Evolutionary conservation across 1,139 yeast genomes (phyloP).

Genomic region (Yamadazyma sp.): DNA sequence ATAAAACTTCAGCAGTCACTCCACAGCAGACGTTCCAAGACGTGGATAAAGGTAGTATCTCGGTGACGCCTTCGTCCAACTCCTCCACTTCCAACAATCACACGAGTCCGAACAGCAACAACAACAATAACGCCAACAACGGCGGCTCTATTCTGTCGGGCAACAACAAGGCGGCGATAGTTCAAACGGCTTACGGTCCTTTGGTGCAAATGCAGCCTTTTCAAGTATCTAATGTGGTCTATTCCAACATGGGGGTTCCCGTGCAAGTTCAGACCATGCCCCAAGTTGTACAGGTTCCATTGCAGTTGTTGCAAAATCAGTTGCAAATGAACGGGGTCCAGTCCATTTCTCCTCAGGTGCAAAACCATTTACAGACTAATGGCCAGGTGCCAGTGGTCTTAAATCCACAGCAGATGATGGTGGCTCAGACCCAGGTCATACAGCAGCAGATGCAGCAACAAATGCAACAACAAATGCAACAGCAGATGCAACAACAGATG

Average conservation of each 20-base stretch:
- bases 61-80: neutral
- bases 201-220: slow-evolving; percentile 35
- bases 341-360: slow-evolving; percentile 5
- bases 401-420: slow-evolving; percentile 14
- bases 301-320: slow-evolving; percentile 16
- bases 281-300: slow-evolving; percentile 19
- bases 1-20: neutral
- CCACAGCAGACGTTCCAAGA: slow-evolving; percentile 1
- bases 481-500: slow-evolving; percentile 3
- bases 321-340: slow-evolving; percentile 10
- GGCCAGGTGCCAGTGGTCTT: slow-evolving; percentile 11
- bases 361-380: slow-evolving; percentile 3
- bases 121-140: neutral
- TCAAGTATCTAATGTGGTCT: slow-evolving; percentile 17
- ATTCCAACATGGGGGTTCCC: slow-evolving; percentile 17
- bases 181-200: slow-evolving; percentile 39
- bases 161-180: slow-evolving; percentile 10
- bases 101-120: neutral
- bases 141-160: neutral
- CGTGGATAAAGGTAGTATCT: neutral
- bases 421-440: slow-evolving; percentile 10
- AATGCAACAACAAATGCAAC: slow-evolving; percentile 4
- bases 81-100: slow-evolving; percentile 4
- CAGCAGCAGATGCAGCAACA: slow-evolving; percentile 6
- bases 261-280: slow-evolving; percentile 20